Base-by-base conservation (phyloP, 805 yeast species). In the Diddensiella caesifluorescens region DNA sequence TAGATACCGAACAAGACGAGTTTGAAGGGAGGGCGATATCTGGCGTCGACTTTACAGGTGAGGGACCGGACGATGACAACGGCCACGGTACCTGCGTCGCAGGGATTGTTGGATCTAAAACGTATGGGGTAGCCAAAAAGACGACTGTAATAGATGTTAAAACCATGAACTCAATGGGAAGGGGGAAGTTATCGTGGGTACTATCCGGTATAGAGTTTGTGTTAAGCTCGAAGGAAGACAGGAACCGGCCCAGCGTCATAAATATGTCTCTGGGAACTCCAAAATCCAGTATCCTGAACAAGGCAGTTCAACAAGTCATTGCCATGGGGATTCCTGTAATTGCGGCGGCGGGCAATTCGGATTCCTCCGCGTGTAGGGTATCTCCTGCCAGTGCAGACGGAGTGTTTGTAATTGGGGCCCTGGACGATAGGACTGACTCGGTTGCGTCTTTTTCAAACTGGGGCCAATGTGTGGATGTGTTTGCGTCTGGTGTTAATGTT, bases 41-140 rank as follows among this genome's bases (percentile, higher is more conserved):
- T 34, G 62, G 73, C 15, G 67, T 62, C 1, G 77, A 75, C 38
- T 67, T 70, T 48, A 71, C 77, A 1, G 59, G 57, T 3, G 65
- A 61, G 25, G 65, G 65, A 12, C 36, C 72, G 1, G 85, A 83
- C 9, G 95, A 87, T 57, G 65, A 65, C 7, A 80, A 80, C 52
- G 95, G 95, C 0, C 95, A 87, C 60, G 95, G 95, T 0, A 84
- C 95, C 1, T 95, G 85, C 61, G 90, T 88, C 37, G 94, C 95
- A 0, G 95, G 95, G 4, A 65, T 83, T 20, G 72, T 83, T 42
- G 95, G 87, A 0, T 83, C 95, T 1, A 68, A 63, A 38, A 74
- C 79, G 1, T 87, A 69, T 62, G 95, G 95, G 12, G 90, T 86
- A 2, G 84, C 95, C 16, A 87, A 87, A 59, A 61, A 73, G 32